Conservation (phyloP, 495 filamentous ascomycete genomes). For the Cercophora newfieldiana region DNA sequence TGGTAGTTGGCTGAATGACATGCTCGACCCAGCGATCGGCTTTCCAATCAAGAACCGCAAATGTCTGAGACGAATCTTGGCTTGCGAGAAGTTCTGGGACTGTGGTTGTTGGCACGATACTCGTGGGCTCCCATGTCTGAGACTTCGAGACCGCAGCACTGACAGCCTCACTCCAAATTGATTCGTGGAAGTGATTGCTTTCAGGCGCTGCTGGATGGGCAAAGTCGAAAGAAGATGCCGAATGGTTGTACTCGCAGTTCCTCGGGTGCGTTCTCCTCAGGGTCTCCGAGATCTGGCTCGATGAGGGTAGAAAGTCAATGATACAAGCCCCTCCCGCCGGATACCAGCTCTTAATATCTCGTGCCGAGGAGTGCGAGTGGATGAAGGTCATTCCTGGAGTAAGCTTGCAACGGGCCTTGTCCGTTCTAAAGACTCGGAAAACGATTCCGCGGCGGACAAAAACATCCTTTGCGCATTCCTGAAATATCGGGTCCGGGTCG, state of each 20-base stretch:
- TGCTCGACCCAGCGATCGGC: slow-evolving; percentile 29
- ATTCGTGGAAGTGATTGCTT: not conserved
- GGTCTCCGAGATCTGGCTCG: slow-evolving; percentile 25
- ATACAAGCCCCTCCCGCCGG: slow-evolving; percentile 24
- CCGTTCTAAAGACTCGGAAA: slow-evolving; percentile 21
- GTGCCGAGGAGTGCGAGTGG: slow-evolving; percentile 26
- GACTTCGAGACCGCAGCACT: slow-evolving; percentile 21
- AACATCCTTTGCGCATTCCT: slow-evolving; percentile 30
- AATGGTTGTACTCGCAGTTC: slow-evolving; percentile 28
- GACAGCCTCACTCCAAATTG: slow-evolving; percentile 29
- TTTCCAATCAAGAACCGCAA: slow-evolving; percentile 43
- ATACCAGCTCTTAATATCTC: slow-evolving; percentile 33
- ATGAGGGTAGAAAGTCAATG: slow-evolving; percentile 33
- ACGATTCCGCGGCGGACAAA: slow-evolving; percentile 8
- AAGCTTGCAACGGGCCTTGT: slow-evolving; percentile 7
- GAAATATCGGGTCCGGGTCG: slow-evolving; percentile 37
- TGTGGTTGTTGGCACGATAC: slow-evolving; percentile 11
- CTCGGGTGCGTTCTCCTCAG: slow-evolving; percentile 26
- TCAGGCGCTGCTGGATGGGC: not conserved
- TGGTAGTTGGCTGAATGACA: slow-evolving; percentile 20
- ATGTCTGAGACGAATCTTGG: slow-evolving; percentile 4
- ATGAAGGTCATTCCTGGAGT: slow-evolving; percentile 17
- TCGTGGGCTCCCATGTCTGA: not conserved
- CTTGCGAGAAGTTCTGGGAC: slow-evolving; percentile 28
- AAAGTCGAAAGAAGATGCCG: slow-evolving; percentile 9